Percentiles rank a stretch among this genome's conserved stretches.
phyloP scores from a whole-genome alignment of 345 rosid species.

The Ailanthus altissimus region DNA sequence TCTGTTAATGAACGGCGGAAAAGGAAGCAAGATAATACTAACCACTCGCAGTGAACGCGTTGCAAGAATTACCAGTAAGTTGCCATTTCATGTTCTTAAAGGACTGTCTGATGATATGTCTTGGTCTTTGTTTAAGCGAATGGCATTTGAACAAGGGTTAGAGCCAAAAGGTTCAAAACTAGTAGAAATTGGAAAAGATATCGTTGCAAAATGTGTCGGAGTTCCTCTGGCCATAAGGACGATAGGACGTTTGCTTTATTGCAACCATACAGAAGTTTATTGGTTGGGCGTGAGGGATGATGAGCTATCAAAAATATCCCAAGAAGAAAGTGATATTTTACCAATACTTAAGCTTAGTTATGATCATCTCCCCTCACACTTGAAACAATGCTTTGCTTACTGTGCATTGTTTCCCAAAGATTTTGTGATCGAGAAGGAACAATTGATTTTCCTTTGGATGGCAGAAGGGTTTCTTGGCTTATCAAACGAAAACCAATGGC shows the following conservation, averaged over 20 bases:
- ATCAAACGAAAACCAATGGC: neutral
- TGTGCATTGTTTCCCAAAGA: conserved; percentile 41
- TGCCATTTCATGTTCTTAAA: neutral
- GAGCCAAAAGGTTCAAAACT: neutral
- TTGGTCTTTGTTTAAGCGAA: conserved; percentile 13
- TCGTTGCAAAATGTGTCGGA: conserved; percentile 23
- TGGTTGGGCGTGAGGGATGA: conserved; percentile 21
- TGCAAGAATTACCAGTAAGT: neutral
- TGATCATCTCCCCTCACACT: conserved; percentile 36
- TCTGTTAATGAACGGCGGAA: neutral
- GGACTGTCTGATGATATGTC: neutral
- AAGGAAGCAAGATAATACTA: conserved; percentile 7
- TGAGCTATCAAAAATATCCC: neutral
- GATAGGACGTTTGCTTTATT: conserved; percentile 24
- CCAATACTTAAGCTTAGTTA: conserved; percentile 34
- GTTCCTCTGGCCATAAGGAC: conserved; percentile 29
- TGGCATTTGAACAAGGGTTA: neutral
- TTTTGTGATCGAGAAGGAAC: conserved; percentile 12
- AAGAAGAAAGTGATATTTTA: conserved; percentile 17
- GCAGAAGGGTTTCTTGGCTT: conserved; percentile 29
- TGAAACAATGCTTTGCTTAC: conserved; percentile 44
- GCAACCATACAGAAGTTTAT: conserved; percentile 8
- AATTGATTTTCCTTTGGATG: conserved; percentile 28
- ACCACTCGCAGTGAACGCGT: neutral
- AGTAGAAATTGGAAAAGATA: conserved; percentile 18